These are phyloP conservation scores for Arthroderma sp. DNA, from an alignment of 2,329 filamentous ascomycete genomes.

Conservation along the genomic window DNA sequence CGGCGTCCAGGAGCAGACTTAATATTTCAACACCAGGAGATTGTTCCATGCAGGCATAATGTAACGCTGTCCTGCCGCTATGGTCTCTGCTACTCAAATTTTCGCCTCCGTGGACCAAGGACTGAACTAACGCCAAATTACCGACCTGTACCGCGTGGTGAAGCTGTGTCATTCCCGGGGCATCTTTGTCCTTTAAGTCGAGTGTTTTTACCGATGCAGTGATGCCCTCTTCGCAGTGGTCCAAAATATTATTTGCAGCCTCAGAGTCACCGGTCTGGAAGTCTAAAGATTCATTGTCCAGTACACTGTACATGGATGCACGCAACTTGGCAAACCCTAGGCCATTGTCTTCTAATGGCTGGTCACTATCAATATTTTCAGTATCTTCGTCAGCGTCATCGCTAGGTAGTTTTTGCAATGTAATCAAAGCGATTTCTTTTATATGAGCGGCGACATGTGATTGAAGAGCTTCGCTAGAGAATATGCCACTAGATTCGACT, in stretches of 20 bases:
- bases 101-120: constrained; percentile 12
- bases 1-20: not conserved
- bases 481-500: constrained; percentile 10
- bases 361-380: constrained; percentile 16
- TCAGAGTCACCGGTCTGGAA: constrained; percentile 12
- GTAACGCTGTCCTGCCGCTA: not conserved
- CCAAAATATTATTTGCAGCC: not conserved
- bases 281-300: constrained; percentile 17
- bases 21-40: too few species aligned
- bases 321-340: constrained; percentile 12
- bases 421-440: constrained; percentile 21
- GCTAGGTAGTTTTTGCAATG: constrained; percentile 20
- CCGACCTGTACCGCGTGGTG: not conserved
- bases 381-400: constrained; percentile 13
- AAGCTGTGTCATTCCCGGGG: not conserved
- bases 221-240: constrained; percentile 1
- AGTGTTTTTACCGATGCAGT: not conserved
- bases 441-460: constrained; percentile 19
- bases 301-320: constrained; percentile 20
- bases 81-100: constrained; percentile 3
- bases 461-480: constrained; percentile 18
- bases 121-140: constrained; percentile 9
- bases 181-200: constrained; percentile 1
- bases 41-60: too few species aligned
- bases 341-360: constrained; percentile 14